Conservation (phyloP, 352 stramenopile species). For the Phytophthora hybrid region DNA sequence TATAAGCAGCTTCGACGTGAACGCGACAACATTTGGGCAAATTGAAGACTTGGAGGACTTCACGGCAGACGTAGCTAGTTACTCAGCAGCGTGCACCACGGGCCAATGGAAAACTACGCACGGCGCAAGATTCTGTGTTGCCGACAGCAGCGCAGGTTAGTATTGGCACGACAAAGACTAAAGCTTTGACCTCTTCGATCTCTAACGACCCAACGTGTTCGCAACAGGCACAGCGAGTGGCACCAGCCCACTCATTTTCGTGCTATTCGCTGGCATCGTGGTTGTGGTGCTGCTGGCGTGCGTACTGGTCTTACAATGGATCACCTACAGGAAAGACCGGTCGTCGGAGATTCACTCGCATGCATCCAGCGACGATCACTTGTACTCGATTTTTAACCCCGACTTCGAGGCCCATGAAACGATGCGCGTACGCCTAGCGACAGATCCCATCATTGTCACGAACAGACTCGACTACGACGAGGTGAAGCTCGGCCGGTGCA, state of each 20-base stretch:
- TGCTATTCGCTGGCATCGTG: conserved; percentile 31
- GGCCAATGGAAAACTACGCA: conserved; percentile 39
- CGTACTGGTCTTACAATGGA: conserved; percentile 32
- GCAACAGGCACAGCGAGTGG: conserved; percentile 12
- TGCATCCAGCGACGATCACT: conserved; percentile 11
- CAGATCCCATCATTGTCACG: conserved; percentile 55
- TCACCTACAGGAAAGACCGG: conserved; percentile 26
- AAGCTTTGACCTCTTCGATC: too few species aligned
- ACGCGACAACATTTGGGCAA: conserved; percentile 22
- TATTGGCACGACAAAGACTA: not conserved
- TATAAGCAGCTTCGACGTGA: conserved; percentile 42
- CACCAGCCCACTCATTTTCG: conserved; percentile 29
- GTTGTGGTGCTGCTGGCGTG: conserved; percentile 41
- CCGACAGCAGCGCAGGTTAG: conserved; percentile 20
- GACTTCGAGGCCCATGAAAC: conserved; percentile 39
- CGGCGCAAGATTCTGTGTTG: conserved; percentile 40
- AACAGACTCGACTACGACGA: conserved; percentile 51
- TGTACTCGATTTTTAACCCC: conserved; percentile 35
- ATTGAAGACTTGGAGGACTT: conserved; percentile 38
- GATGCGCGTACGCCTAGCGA: conserved; percentile 36
- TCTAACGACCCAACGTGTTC: not conserved
- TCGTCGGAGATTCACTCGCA: conserved; percentile 22
- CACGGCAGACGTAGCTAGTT: conserved; percentile 20
- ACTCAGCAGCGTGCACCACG: conserved; percentile 14
- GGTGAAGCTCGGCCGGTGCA: conserved; percentile 45